Percentiles rank a stretch among this genome's conserved stretches.
Conservation (phyloP, 2,329 filamentous ascomycete species). For the Chaetomiaceae sp. region DNA sequence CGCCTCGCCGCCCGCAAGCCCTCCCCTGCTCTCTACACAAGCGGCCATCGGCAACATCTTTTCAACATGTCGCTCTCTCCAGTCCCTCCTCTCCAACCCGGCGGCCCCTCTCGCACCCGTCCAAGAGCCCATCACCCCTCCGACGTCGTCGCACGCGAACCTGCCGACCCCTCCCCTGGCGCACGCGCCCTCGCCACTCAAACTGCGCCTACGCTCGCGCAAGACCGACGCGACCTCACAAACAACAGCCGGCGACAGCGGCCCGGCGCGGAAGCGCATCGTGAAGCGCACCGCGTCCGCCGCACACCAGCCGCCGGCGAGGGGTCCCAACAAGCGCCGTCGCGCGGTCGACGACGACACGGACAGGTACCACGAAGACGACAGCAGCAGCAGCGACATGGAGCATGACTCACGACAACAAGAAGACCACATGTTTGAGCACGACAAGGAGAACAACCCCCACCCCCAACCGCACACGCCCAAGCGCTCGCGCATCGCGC, state of each 20-base stretch:
- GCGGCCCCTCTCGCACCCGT: conserved; percentile 26
- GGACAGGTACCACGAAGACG: conserved; percentile 34
- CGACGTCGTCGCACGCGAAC: conserved; percentile 33
- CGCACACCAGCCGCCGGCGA: conserved; percentile 25
- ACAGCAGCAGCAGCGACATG: conserved; percentile 14
- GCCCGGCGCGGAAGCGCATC: conserved; percentile 43
- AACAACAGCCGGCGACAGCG: conserved; percentile 25
- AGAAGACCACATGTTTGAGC: conserved; percentile 21
- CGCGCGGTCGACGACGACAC: conserved; percentile 44
- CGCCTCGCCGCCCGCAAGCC: conserved; percentile 56
- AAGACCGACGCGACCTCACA: conserved; percentile 25
- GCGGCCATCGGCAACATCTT: conserved; percentile 51
- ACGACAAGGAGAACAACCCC: conserved; percentile 12
- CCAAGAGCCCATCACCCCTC: conserved; percentile 40
- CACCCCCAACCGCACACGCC: conserved; percentile 46
- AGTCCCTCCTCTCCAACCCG: conserved; percentile 50
- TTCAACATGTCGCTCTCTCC: conserved; percentile 56
- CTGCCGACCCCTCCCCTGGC: conserved; percentile 53
- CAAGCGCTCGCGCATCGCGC: conserved; percentile 56
- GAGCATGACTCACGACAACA: conserved; percentile 22
- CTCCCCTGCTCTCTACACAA: conserved; percentile 43
- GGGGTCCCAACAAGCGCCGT: conserved; percentile 51
- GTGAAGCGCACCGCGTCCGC: conserved; percentile 41
- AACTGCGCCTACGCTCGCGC: conserved; percentile 51
- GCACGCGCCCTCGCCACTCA: conserved; percentile 44